Conservation (phyloP, 768 basidiomycete species). For the Hygrophorus russula region DNA sequence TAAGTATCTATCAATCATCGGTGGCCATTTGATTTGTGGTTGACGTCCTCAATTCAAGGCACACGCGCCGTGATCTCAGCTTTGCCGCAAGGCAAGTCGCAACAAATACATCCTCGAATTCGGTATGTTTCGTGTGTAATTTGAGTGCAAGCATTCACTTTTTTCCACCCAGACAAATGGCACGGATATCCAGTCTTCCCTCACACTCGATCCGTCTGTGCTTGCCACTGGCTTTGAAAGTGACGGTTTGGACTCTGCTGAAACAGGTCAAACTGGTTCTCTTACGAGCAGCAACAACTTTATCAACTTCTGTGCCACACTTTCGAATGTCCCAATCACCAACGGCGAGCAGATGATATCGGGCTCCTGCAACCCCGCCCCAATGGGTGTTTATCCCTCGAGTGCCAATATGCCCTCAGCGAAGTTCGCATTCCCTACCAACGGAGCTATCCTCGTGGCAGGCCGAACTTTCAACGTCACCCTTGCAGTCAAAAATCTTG, state of each 20-base stretch:
- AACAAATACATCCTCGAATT: too few species aligned
- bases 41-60: too few species aligned
- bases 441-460: constrained; percentile 26
- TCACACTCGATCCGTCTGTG: constrained; percentile 29
- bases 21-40: too few species aligned
- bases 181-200: constrained; percentile 2
- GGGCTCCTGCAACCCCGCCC: constrained; percentile 42
- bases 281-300: constrained; percentile 52
- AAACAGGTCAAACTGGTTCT: constrained; percentile 35
- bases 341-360: constrained; percentile 33
- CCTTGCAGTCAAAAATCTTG: constrained; percentile 24
- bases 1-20: too few species aligned
- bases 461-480: constrained; percentile 30
- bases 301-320: constrained; percentile 42
- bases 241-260: constrained; percentile 30
- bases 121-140: too few species aligned
- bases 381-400: constrained; percentile 36
- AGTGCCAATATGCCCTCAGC: constrained; percentile 31
- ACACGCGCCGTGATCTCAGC: too few species aligned
- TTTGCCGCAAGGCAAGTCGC: too few species aligned
- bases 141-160: too few species aligned
- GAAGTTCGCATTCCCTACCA: constrained; percentile 33
- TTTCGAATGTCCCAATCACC: constrained; percentile 34
- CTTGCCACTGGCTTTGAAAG: constrained; percentile 28
- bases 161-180: too few species aligned